A percentile compares a stretch with the other conserved stretches of the same genome.
phyloP scores from a whole-genome alignment of 306 rosid species.

The Sesbania bispinosa region DNA sequence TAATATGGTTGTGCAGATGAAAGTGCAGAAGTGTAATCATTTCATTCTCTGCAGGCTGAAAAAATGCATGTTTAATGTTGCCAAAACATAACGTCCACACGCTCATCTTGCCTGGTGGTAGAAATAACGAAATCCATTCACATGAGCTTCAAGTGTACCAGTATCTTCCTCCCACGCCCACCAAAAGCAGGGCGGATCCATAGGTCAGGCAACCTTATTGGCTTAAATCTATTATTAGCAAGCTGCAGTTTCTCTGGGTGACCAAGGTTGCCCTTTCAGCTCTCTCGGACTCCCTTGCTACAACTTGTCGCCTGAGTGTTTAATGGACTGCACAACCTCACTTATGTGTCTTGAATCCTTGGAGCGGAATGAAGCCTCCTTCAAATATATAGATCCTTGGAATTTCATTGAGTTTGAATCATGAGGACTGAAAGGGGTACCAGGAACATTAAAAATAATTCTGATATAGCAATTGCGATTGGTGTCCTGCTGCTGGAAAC shows the following conservation, averaged over 20 bases:
- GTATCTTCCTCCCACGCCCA: constrained; percentile 92
- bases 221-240: constrained; percentile 87
- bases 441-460: constrained; percentile 84
- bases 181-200: constrained; percentile 93
- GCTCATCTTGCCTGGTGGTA: constrained; percentile 84
- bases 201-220: constrained; percentile 73
- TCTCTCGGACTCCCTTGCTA: constrained; percentile 89
- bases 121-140: constrained; percentile 87
- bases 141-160: constrained; percentile 86
- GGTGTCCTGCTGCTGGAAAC: constrained; percentile 68
- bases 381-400: constrained; percentile 76
- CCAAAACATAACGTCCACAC: constrained; percentile 77
- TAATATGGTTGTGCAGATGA: constrained; percentile 90
- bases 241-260: constrained; percentile 91
- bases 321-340: constrained; percentile 82
- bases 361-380: constrained; percentile 93
- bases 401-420: constrained; percentile 68
- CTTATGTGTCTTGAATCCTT: constrained; percentile 85
- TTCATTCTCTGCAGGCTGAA: constrained; percentile 99
- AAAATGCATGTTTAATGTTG: constrained; percentile 87
- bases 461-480: constrained; percentile 51
- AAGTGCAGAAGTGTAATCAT: constrained; percentile 94
- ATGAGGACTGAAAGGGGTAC: constrained; percentile 84
- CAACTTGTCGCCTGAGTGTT: constrained; percentile 80
- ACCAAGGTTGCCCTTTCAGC: constrained; percentile 97